These are phyloP conservation scores for Backusella circina DNA, from an alignment of 192 early-diverging fungal genomes.

Conservation along the genomic window DNA sequence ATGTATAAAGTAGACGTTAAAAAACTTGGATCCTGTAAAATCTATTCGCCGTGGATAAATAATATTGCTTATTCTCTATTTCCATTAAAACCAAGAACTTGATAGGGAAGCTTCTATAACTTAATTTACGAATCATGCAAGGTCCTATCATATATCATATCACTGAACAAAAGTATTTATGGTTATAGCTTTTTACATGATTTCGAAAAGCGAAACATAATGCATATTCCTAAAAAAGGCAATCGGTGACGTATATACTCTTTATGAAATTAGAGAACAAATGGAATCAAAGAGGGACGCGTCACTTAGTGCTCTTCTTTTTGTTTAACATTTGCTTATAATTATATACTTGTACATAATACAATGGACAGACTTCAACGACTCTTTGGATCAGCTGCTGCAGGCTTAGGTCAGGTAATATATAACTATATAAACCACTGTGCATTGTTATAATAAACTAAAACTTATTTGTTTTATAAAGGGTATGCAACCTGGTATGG, in stretches of 20 bases:
- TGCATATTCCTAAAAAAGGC: background rate
- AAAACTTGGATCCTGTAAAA: background rate
- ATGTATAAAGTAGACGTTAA: background rate
- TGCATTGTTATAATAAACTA: background rate
- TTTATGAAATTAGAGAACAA: background rate
- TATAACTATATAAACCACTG: background rate
- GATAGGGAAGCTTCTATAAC: background rate
- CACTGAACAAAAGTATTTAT: too few species aligned
- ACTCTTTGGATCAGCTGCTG: conserved; percentile 51
- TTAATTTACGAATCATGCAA: too few species aligned
- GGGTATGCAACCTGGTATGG: conserved; percentile 62
- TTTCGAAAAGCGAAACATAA: background rate
- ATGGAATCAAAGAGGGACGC: background rate
- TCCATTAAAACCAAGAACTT: background rate
- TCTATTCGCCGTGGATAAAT: too few species aligned
- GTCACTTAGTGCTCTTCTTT: background rate
- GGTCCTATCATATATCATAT: too few species aligned
- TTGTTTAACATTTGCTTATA: background rate
- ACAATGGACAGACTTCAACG: conserved; percentile 59
- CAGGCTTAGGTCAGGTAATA: conserved; percentile 38
- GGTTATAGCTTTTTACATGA: too few species aligned
- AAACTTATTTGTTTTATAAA: background rate
- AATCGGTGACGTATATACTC: background rate
- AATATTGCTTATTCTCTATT: too few species aligned
- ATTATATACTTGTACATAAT: background rate